These are phyloP conservation scores for Artemisia tridentata DNA, from an alignment of 129 eudicot genomes.

Conservation along the genomic window DNA sequence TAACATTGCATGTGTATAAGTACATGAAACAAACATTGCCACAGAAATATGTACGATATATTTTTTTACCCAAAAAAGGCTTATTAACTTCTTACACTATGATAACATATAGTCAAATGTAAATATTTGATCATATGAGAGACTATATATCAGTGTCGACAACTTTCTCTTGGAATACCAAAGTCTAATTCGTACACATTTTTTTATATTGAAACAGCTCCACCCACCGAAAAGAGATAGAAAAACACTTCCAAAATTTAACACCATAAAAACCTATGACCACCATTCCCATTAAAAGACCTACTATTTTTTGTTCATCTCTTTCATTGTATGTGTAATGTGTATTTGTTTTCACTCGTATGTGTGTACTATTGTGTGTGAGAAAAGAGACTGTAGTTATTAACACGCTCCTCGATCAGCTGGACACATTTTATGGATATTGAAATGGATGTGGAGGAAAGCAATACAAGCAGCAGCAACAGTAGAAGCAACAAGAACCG, in stretches of 20 bases:
- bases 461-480: slow-evolving; percentile 12
- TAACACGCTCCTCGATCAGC: neutral
- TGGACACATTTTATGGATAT: slow-evolving; percentile 8
- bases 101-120: slow-evolving; percentile 3
- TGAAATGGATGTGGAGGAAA: slow-evolving; percentile 38
- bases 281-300: slow-evolving; percentile 18
- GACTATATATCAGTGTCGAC: slow-evolving; percentile 23
- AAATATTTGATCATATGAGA: slow-evolving; percentile 23
- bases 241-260: slow-evolving; percentile 6
- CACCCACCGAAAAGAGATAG: slow-evolving; percentile 22
- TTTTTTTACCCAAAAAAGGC: slow-evolving; percentile 19
- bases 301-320: neutral
- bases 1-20: too few species aligned
- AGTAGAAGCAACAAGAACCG: neutral
- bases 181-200: slow-evolving; percentile 29
- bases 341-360: slow-evolving; percentile 14
- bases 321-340: slow-evolving; percentile 19
- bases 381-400: neutral
- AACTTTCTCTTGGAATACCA: slow-evolving; percentile 14
- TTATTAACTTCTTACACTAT: slow-evolving; percentile 11
- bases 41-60: too few species aligned
- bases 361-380: neutral
- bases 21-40: too few species aligned
- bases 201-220: slow-evolving; percentile 10
- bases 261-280: slow-evolving; percentile 25